Base-by-base conservation (phyloP, 257 asterid genomes). In the Nicotiana obtusifolia region DNA sequence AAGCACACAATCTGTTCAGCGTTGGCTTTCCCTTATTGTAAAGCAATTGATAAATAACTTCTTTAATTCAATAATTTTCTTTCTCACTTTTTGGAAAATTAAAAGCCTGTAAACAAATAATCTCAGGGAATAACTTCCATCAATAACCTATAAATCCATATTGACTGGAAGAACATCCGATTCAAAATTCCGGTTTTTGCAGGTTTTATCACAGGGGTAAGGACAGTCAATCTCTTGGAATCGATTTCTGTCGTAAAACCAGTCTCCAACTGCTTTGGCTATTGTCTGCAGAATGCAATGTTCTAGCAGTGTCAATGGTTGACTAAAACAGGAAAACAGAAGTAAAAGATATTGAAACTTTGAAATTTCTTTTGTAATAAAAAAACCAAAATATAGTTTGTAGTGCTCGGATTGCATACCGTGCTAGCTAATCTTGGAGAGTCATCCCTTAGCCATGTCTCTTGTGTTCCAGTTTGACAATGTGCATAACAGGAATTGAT, bases 401-500 rank as follows among this genome's bases (percentile, higher is more conserved):
- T 8, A 76, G 31, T 10, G 11, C 47, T 0, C 47, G 17, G 61
- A 49, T 69, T 31, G 16, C 80, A 20, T 86, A 93, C 98, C 94
- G 87, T 90, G 86, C 87, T 82, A 47, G 67, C 69, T 77, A 93
- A 81, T 82, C 69, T 81, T 14, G 98, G 98, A 49, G 97, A 93
- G 86, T 88, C 93, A 28, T 61, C 80, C 44, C 89, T 83, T n/a
- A 87, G 61, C 98, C 98, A 93, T 15, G 93, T 90, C 85, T 91
- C 97, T 62, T 90, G 94, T 84, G 85, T 90, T 86, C 91, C 97
- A 0, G 97, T 90, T 85, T 93, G 97, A 89, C 98, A 94, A 81
- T 94, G 97, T 24, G 94, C 95, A 13, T 89, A 94, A 87, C 98
- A 94, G 9, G 97, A 90, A 81, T 94, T 94, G 85, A 94, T 90